phyloP scores from a whole-genome alignment of 2,329 filamentous ascomycete species.

The Pyricularia pennisetigena region DNA sequence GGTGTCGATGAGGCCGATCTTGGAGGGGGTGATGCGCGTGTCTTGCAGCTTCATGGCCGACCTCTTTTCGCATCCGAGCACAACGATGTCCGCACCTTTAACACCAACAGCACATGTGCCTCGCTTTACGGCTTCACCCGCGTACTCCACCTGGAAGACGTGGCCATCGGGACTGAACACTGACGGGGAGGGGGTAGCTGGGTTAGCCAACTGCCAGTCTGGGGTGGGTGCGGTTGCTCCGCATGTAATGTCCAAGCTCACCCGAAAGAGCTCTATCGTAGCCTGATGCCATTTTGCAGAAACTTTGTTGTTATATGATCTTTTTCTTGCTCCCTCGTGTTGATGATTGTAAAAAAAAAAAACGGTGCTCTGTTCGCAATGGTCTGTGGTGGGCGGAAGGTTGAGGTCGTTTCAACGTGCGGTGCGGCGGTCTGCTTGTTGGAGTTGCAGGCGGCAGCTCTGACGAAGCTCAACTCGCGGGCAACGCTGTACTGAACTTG shows the following conservation, averaged over 20 bases:
- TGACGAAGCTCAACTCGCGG: slow-evolving; percentile 16
- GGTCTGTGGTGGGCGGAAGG: not conserved
- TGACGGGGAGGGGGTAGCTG: slow-evolving; percentile 2
- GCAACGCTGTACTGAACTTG: slow-evolving; percentile 2
- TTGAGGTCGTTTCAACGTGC: not conserved
- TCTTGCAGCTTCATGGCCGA: slow-evolving; percentile 99
- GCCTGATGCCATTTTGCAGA: slow-evolving; percentile 4
- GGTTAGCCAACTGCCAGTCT: slow-evolving; percentile 4
- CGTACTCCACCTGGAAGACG: slow-evolving; percentile 99
- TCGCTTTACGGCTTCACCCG: slow-evolving; percentile 96
- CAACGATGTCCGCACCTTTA: slow-evolving; percentile 89
- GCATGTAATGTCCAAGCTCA: slow-evolving; percentile 40
- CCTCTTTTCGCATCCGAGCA: slow-evolving; percentile 95
- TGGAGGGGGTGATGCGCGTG: slow-evolving; percentile 96
- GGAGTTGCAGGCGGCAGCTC: slow-evolving; percentile 17
- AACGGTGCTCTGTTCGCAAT: not conserved
- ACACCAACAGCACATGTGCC: slow-evolving; percentile 97
- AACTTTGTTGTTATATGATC: not conserved
- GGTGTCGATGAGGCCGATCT: slow-evolving; percentile 86
- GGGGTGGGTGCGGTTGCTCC: slow-evolving; percentile 1
- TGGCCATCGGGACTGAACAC: slow-evolving; percentile 82
- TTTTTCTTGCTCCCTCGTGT: not conserved
- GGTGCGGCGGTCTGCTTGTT: not conserved
- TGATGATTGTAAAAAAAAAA: not conserved
- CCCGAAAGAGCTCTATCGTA: slow-evolving; percentile 91